Evolutionary conservation across 192 early-diverging fungal species (phyloP).

Genomic region (Fimicolochytrium jonesii): DNA sequence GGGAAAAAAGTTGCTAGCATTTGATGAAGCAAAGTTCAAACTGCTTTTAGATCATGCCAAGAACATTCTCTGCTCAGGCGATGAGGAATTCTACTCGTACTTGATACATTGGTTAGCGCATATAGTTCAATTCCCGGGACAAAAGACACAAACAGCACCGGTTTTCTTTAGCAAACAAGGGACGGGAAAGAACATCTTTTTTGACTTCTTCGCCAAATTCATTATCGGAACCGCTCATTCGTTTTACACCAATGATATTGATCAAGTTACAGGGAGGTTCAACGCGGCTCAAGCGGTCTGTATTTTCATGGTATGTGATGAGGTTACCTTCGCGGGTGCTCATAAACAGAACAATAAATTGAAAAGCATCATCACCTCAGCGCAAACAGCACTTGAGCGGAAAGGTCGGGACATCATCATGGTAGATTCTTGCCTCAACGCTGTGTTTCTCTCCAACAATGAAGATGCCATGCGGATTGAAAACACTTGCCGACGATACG

Average conservation of each 20-base stretch:
- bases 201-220: neutral
- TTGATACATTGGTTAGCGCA: neutral
- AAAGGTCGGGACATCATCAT: constrained; percentile 13
- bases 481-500: constrained; percentile 14
- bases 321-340: constrained; percentile 9
- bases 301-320: constrained; percentile 11
- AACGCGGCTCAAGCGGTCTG: neutral
- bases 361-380: constrained; percentile 6
- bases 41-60: neutral
- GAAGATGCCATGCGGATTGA: constrained; percentile 10
- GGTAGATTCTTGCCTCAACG: neutral
- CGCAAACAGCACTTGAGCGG: neutral
- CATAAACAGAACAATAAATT: constrained; percentile 4
- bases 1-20: neutral
- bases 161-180: constrained; percentile 4
- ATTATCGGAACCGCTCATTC: constrained; percentile 8
- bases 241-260: neutral
- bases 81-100: neutral
- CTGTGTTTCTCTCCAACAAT: constrained; percentile 1
- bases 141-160: neutral
- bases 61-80: neutral
- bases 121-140: neutral
- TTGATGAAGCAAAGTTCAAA: neutral
- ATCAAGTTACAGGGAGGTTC: constrained; percentile 13
- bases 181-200: constrained; percentile 8